Evolutionary conservation across 371 early-diverging fungal species (phyloP).

Genomic region (Circinella minor): DNA sequence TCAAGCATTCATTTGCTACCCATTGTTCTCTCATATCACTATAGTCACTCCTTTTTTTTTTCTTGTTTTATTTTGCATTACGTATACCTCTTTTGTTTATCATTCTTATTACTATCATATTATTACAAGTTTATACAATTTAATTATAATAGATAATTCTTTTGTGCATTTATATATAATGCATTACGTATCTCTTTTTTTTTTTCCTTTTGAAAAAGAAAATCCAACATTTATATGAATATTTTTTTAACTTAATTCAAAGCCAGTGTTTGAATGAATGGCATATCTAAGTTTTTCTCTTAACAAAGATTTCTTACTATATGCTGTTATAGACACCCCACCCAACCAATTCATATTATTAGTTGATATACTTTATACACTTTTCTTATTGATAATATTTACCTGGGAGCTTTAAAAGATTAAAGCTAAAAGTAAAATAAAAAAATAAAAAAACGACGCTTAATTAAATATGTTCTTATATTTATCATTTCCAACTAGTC

Average conservation of each 20-base stretch:
- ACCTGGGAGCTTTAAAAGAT: conserved; percentile 87
- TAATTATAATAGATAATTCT: too few relatives aligned
- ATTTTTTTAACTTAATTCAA: conserved; percentile 41
- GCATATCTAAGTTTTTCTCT: conserved; percentile 60
- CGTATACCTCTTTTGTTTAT: too few relatives aligned
- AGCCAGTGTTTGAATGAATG: conserved; percentile 58
- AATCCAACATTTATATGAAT: not conserved
- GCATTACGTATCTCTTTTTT: too few relatives aligned
- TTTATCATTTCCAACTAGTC: too few relatives aligned
- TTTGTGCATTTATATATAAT: too few relatives aligned
- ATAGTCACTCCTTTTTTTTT: not conserved
- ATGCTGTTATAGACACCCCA: conserved; percentile 28
- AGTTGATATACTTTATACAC: not conserved
- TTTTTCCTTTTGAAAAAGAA: not conserved
- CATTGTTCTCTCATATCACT: not conserved
- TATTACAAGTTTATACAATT: not conserved
- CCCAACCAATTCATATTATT: too few relatives aligned
- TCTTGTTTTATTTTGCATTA: not conserved
- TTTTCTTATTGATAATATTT: not conserved
- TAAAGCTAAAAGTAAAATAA: conserved; percentile 65
- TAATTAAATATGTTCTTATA: too few relatives aligned
- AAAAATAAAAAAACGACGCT: not conserved
- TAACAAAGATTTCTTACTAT: conserved; percentile 56
- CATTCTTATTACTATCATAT: too few relatives aligned
- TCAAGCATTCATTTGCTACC: too few relatives aligned